phyloP scores from a whole-genome alignment of 176 grass and related monocot genomes.

The Olyra latifolia region DNA sequence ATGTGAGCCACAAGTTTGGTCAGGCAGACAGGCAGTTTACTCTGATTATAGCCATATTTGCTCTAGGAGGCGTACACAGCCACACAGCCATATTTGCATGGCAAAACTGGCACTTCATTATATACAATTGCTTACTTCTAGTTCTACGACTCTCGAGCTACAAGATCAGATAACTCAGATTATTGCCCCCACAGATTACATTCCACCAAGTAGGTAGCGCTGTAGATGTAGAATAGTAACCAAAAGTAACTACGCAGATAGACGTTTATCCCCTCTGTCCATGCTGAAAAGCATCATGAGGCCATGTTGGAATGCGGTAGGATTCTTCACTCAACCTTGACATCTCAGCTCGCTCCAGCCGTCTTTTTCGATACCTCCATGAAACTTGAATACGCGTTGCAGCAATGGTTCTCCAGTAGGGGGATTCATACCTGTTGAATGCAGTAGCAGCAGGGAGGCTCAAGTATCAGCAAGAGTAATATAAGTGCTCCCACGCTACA shows the following conservation, averaged over 20 bases:
- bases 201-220: not conserved
- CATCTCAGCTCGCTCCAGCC: conserved; percentile 52
- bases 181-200: not conserved
- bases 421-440: conserved; percentile 76
- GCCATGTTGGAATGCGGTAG: not conserved
- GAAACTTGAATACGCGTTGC: conserved; percentile 80
- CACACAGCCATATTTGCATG: too few relatives aligned
- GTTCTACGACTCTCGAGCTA: not conserved
- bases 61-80: not conserved
- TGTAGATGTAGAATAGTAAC: not conserved
- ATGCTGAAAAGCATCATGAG: conserved; percentile 22
- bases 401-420: conserved; percentile 89
- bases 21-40: too few relatives aligned
- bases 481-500: not conserved
- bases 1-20: not conserved
- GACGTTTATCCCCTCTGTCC: not conserved
- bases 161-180: not conserved
- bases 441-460: not conserved
- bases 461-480: not conserved
- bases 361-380: conserved; percentile 83
- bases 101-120: not conserved
- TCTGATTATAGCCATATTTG: not conserved
- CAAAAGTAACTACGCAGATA: not conserved
- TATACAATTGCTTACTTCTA: conserved; percentile 6
- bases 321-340: conserved; percentile 44